A percentile compares a stretch with the other conserved stretches of the same genome.
Evolutionary conservation across 768 basidiomycete genomes (phyloP).

Genomic region (Exidia glandulosa): DNA sequence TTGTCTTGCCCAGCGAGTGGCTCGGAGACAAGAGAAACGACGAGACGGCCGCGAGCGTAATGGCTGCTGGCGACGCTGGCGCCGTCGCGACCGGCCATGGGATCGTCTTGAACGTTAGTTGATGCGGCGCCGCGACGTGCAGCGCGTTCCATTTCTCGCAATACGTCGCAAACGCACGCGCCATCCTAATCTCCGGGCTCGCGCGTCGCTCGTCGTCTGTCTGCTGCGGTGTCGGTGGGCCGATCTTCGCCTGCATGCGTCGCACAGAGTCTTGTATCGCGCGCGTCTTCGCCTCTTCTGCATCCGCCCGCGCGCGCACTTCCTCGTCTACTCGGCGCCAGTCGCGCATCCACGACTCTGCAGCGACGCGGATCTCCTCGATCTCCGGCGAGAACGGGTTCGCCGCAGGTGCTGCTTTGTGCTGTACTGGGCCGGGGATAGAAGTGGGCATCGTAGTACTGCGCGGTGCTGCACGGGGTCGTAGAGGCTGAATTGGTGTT

Average conservation of each 20-base stretch:
- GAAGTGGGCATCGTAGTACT: background rate
- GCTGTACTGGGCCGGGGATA: background rate
- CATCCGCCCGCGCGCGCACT: background rate
- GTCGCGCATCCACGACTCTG: background rate
- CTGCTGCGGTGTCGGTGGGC: background rate
- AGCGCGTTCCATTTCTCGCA: background rate
- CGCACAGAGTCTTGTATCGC: background rate
- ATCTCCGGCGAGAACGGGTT: background rate
- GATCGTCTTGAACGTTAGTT: constrained; percentile 46
- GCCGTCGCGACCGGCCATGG: constrained; percentile 56
- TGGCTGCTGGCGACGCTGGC: constrained; percentile 35
- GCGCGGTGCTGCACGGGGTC: background rate
- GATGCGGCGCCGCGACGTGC: background rate
- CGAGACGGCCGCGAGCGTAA: constrained; percentile 43
- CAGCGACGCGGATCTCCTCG: background rate
- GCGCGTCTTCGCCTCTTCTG: background rate
- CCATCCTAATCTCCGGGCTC: background rate
- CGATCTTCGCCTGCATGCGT: background rate
- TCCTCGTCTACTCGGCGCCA: background rate
- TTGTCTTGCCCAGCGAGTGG: constrained; percentile 47
- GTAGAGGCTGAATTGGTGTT: background rate
- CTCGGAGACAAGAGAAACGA: constrained; percentile 52
- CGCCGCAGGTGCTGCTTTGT: background rate
- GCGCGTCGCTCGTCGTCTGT: background rate
- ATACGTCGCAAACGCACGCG: background rate